phyloP scores from a whole-genome alignment of 2,329 filamentous ascomycete genomes.

The Sarocladiaceae sp. region DNA sequence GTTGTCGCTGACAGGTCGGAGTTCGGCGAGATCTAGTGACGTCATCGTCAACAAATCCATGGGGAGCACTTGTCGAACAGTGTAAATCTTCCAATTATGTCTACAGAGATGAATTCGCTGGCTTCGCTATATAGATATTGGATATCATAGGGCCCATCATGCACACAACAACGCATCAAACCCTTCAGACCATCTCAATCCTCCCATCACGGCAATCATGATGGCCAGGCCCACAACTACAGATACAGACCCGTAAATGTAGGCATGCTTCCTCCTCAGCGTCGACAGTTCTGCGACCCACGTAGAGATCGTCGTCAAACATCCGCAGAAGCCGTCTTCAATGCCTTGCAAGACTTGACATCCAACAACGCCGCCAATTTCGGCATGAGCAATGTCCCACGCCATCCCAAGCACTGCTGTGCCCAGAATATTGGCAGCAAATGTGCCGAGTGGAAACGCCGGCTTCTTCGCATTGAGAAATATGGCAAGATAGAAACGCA shows the following conservation, averaged over 20 bases:
- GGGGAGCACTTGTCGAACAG: too few relatives aligned
- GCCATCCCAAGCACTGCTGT: slow-evolving; percentile 70
- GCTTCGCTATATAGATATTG: too few relatives aligned
- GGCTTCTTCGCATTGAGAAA: slow-evolving; percentile 63
- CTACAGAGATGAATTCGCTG: too few relatives aligned
- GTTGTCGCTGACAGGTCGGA: too few relatives aligned
- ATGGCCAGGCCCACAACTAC: slow-evolving; percentile 54
- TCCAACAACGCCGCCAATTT: slow-evolving; percentile 49
- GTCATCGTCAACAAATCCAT: too few relatives aligned
- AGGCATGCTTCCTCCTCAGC: slow-evolving; percentile 51
- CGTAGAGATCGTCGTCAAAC: slow-evolving; percentile 62
- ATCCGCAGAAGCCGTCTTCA: slow-evolving; percentile 65
- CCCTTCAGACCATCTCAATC: slow-evolving; percentile 64
- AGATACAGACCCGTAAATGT: slow-evolving; percentile 63
- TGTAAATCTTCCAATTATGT: too few relatives aligned
- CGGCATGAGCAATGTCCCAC: slow-evolving; percentile 72
- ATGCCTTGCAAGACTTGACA: slow-evolving; percentile 67
- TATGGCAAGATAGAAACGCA: slow-evolving; percentile 69
- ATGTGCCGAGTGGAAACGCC: slow-evolving; percentile 81
- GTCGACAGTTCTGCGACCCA: slow-evolving; percentile 59
- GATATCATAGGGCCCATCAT: background rate
- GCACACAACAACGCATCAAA: slow-evolving; percentile 41
- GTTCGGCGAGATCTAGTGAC: too few relatives aligned
- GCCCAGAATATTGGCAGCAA: slow-evolving; percentile 74
- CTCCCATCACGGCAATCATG: slow-evolving; percentile 70